These are phyloP conservation scores for Penicillium expansum DNA, from an alignment of 2,329 filamentous ascomycete species.

Conservation along the genomic window DNA sequence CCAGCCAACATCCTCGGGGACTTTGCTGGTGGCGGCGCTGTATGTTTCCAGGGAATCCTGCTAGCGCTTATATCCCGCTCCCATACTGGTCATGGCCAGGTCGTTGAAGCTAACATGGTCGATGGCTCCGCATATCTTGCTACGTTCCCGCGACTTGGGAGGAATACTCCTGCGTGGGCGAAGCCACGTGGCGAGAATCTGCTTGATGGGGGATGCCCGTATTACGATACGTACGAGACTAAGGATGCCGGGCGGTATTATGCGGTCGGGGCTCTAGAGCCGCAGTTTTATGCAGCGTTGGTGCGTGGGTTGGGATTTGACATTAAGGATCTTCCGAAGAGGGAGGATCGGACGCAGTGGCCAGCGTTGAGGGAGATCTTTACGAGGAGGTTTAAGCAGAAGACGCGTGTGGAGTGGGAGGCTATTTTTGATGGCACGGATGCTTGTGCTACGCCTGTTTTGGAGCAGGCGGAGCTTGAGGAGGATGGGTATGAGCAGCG, in stretches of 20 bases:
- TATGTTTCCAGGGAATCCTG: conserved; percentile 77
- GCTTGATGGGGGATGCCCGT: conserved; percentile 82
- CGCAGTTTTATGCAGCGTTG: conserved; percentile 73
- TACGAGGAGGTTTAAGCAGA: conserved; percentile 62
- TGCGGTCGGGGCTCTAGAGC: conserved; percentile 87
- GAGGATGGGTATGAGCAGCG: conserved; percentile 50
- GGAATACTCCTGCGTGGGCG: conserved; percentile 62
- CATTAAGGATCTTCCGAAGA: conserved; percentile 43
- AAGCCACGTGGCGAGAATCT: conserved; percentile 69
- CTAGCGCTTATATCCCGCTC: conserved; percentile 70
- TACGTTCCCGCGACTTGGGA: conserved; percentile 69
- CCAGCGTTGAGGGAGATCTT: conserved; percentile 62
- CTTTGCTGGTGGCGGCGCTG: conserved; percentile 84
- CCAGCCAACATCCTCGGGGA: conserved; percentile 84
- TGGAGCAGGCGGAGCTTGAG: conserved; percentile 72
- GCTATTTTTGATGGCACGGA: conserved; percentile 82
- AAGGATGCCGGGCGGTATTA: conserved; percentile 69
- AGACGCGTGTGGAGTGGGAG: conserved; percentile 79
- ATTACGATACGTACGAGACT: conserved; percentile 86
- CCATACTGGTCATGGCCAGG: conserved; percentile 69
- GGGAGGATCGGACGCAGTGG: conserved; percentile 66
- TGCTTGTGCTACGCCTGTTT: conserved; percentile 86
- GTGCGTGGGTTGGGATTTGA: conserved; percentile 64
- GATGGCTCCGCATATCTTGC: conserved; percentile 79
- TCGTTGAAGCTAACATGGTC: conserved; percentile 96